Evolutionary conservation across 495 filamentous ascomycete species (phyloP), one percentile per base, ranked within the genome.

Genomic region (Penicillium cosmopolitanum): DNA sequence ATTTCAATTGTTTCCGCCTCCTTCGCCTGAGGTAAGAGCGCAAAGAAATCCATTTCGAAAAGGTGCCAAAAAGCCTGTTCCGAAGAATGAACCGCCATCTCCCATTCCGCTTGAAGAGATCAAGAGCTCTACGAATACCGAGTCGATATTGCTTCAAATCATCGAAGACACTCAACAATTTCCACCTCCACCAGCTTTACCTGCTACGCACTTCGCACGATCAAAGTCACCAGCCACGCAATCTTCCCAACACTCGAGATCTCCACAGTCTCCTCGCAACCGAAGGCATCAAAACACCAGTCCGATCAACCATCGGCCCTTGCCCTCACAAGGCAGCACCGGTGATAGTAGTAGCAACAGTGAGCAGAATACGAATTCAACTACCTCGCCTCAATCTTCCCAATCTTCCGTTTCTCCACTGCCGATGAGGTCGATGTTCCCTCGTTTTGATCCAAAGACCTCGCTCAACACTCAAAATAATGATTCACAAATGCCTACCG

Each of bases 371-470:
- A 50, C 46, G 21, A 16, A 74, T 3, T 80, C 80, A 11, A 72
- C 77, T 57, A 77, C 61, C 60, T 84, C 80, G 60, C 62, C 72
- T 56, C 50, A 67, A 69, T 55, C 74, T 54, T 65, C 70, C 7
- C 55, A 67, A 52, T 48, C 66, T 44, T 60, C 69, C 36, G 55
- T 69, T 62, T 67, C 78, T 42, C 68, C 80, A 0, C 68, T 72
- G 51, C 67, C 78, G 65, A 89, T 89, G 75, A 79, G 76, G 57
- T 89, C 87, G 13, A 95, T 95, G 58, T 95, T 96, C 68, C 92
- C 92, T 13, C 83, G 79, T n/a, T 93, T 92, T 66, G 85, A 96
- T 69, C 85, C 86, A 10, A 82, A 82, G n/a, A 50, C 89, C 9
- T 82, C 89, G 9, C 79, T 91, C 23, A 80, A 82, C 57, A 83